Conservation (phyloP, 805 yeast genomes). For the Yamadazyma ubonensis region DNA sequence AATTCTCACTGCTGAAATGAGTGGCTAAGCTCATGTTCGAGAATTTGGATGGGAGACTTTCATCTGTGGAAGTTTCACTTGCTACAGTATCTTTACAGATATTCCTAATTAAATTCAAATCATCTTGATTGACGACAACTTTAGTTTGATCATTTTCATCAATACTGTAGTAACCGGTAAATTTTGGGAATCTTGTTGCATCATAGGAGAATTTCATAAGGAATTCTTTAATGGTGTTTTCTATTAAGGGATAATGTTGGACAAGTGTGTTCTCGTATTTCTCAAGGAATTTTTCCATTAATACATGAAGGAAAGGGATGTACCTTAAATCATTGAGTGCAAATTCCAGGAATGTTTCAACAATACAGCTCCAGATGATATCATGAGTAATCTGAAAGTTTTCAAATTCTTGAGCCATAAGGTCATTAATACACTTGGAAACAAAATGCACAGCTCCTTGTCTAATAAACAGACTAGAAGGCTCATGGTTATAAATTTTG, state of each 20-base stretch:
- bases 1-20: background rate
- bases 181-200: background rate
- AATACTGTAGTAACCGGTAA: conserved; percentile 1
- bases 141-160: background rate
- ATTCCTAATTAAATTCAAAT: background rate
- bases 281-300: background rate
- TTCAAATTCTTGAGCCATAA: background rate
- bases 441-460: background rate
- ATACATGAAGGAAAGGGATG: conserved; percentile 1
- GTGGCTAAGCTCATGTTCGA: conserved; percentile 3
- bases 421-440: background rate
- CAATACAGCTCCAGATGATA: conserved; percentile 2
- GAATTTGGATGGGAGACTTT: background rate
- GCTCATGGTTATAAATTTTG: background rate
- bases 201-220: conserved; percentile 4
- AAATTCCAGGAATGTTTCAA: background rate
- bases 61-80: background rate
- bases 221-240: background rate
- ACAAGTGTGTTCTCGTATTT: background rate
- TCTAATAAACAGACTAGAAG: background rate
- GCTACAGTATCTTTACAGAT: background rate
- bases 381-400: background rate
- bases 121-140: conserved; percentile 1
- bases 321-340: background rate
- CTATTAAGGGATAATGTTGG: no score